Percentiles rank a stretch among this genome's conserved stretches.
Conservation (phyloP, 306 rosid species). For the Cicer judaicum region DNA sequence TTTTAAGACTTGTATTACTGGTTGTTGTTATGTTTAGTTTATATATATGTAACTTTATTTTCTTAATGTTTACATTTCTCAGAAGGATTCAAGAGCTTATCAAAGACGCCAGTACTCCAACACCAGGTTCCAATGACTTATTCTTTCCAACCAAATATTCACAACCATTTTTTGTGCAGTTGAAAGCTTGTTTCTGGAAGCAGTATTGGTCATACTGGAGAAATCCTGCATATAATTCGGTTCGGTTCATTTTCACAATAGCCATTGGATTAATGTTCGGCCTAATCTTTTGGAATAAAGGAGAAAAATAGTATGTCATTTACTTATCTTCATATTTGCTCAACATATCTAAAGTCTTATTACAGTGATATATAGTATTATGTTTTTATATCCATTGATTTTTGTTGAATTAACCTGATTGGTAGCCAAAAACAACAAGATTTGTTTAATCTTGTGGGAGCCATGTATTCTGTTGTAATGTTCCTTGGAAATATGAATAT, state of each 20-base stretch:
- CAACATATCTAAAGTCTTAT: background rate
- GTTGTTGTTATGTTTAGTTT: background rate
- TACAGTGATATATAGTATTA: background rate
- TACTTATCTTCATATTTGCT: no score
- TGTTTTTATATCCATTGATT: no score
- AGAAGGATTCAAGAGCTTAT: slow-evolving; percentile 65
- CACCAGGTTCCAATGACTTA: slow-evolving; percentile 58
- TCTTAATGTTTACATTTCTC: background rate
- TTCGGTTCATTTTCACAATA: slow-evolving; percentile 55
- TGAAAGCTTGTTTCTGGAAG: slow-evolving; percentile 62
- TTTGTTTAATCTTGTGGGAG: slow-evolving; percentile 63
- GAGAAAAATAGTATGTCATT: slow-evolving; percentile 49
- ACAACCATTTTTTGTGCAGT: slow-evolving; percentile 58
- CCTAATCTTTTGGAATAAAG: slow-evolving; percentile 63
- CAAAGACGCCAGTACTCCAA: slow-evolving; percentile 53
- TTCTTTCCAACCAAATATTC: slow-evolving; percentile 69
- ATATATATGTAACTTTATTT: background rate
- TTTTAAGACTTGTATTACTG: background rate
- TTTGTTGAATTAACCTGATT: slow-evolving; percentile 6
- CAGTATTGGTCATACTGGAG: slow-evolving; percentile 77
- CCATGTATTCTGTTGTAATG: slow-evolving; percentile 55
- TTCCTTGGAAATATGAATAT: slow-evolving; percentile 42
- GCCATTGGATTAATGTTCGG: slow-evolving; percentile 58
- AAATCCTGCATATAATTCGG: slow-evolving; percentile 56
- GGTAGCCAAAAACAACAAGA: slow-evolving; percentile 46